Conservation (phyloP, 2,329 filamentous ascomycete species). For the Catunica adiposa region DNA sequence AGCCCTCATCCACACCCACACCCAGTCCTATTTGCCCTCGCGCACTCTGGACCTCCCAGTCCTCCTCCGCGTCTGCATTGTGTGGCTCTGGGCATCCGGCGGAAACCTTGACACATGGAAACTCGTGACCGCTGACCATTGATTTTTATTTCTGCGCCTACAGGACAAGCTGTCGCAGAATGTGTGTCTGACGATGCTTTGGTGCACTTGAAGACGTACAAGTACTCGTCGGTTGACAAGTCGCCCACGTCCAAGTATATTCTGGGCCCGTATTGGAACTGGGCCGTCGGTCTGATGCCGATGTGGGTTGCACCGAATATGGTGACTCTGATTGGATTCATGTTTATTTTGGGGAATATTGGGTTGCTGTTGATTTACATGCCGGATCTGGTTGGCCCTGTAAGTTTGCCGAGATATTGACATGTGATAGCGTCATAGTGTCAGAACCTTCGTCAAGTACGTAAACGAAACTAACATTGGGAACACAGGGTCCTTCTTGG, state of each 20-base stretch:
- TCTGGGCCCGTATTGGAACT: slow-evolving; percentile 95
- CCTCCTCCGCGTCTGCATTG: no score
- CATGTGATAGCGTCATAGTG: slow-evolving; percentile 6
- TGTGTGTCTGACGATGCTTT: slow-evolving; percentile 82
- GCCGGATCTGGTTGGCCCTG: slow-evolving; percentile 79
- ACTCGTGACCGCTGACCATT: neutral
- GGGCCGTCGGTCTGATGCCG: slow-evolving; percentile 76
- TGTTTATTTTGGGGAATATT: slow-evolving; percentile 81
- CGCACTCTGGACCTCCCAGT: no score
- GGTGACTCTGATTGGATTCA: slow-evolving; percentile 88
- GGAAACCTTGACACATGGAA: neutral
- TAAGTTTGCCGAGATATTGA: slow-evolving; percentile 28
- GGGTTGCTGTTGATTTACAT: slow-evolving; percentile 57
- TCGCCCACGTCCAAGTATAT: slow-evolving; percentile 88
- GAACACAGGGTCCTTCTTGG: slow-evolving; percentile 61
- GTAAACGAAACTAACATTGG: no score
- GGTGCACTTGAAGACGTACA: slow-evolving; percentile 83
- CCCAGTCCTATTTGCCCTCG: neutral
- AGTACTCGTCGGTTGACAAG: slow-evolving; percentile 94
- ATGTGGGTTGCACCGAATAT: slow-evolving; percentile 97
- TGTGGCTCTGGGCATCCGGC: neutral
- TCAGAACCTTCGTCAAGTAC: no score
- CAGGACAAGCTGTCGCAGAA: slow-evolving; percentile 41
- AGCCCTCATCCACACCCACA: neutral
- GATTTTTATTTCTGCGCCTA: neutral